A percentile compares a stretch with the other conserved stretches of the same genome.
Evolutionary conservation across 78 protist genomes (phyloP).

Genomic region (Dictyostelium brefeldianum): DNA sequence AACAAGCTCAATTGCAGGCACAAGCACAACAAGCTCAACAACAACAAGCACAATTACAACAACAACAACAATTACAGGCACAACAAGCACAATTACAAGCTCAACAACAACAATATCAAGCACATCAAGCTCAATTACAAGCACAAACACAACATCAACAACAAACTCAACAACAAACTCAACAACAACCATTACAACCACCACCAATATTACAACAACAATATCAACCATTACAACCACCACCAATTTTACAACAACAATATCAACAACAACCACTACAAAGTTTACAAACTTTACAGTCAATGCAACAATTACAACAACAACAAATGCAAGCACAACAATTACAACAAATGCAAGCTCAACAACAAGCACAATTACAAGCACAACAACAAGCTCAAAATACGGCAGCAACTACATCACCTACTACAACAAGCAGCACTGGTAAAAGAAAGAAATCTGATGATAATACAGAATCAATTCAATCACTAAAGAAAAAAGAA

Average conservation of each 20-base stretch:
- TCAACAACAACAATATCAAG: background rate
- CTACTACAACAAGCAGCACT: background rate
- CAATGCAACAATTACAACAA: background rate
- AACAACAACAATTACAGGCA: constrained; percentile 12
- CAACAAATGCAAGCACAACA: background rate
- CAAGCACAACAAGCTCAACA: background rate
- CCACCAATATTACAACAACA: constrained; percentile 8
- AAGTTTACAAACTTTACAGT: background rate
- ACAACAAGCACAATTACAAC: background rate
- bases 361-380: background rate
- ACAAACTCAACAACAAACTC: background rate
- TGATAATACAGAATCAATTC: background rate
- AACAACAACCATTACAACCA: constrained; percentile 27
- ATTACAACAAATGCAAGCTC: background rate
- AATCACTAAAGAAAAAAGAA: constrained; percentile 24
- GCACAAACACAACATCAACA: background rate
- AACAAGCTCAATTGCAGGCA: background rate
- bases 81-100: background rate
- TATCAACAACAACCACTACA: constrained; percentile 6
- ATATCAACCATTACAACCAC: constrained; percentile 21
- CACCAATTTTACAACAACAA: background rate
- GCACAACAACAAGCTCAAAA: constrained; percentile 8
- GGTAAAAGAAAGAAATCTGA: constrained; percentile 6
- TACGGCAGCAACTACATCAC: constrained; percentile 14
- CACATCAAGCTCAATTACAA: background rate